These are phyloP conservation scores for Paramecium tetraurelia DNA, from an alignment of 73 alveolate species.

Conservation along the genomic window DNA sequence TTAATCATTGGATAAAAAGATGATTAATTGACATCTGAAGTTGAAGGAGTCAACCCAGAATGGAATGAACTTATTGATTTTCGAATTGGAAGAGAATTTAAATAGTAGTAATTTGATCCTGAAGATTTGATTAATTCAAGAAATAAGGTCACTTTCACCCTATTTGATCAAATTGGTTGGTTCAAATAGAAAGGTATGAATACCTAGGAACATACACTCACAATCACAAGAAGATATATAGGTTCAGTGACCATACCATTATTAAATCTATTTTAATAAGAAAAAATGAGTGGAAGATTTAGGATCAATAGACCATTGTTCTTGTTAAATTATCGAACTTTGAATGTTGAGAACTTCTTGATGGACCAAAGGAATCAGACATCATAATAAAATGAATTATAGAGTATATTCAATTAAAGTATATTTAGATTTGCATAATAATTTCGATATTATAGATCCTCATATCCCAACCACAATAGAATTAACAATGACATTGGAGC, in stretches of 20 bases:
- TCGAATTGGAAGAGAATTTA: constrained; percentile 4
- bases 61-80: constrained; percentile 91
- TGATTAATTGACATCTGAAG: constrained; percentile 82
- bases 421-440: constrained; percentile 63
- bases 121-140: constrained; percentile 91
- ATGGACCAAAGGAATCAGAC: constrained; percentile 7
- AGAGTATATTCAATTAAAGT: constrained; percentile 23
- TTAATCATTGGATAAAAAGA: constrained; percentile 77
- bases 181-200: constrained; percentile 52
- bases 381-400: constrained; percentile 28
- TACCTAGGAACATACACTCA: constrained; percentile 17
- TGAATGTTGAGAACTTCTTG: constrained; percentile 60
- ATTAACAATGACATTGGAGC: constrained; percentile 65
- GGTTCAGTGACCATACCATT: constrained; percentile 58
- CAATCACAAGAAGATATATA: neutral
- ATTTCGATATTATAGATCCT: constrained; percentile 56
- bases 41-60: constrained; percentile 97
- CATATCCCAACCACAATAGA: constrained; percentile 58
- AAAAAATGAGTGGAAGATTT: constrained; percentile 89
- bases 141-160: constrained; percentile 80
- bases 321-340: constrained; percentile 69
- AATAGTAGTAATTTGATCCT: constrained; percentile 71
- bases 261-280: constrained; percentile 47
- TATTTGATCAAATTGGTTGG: constrained; percentile 86
- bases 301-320: constrained; percentile 94